Evolutionary conservation across 1,284 basidiomycete species (phyloP).

Genomic region (Naganishia cerealis): DNA sequence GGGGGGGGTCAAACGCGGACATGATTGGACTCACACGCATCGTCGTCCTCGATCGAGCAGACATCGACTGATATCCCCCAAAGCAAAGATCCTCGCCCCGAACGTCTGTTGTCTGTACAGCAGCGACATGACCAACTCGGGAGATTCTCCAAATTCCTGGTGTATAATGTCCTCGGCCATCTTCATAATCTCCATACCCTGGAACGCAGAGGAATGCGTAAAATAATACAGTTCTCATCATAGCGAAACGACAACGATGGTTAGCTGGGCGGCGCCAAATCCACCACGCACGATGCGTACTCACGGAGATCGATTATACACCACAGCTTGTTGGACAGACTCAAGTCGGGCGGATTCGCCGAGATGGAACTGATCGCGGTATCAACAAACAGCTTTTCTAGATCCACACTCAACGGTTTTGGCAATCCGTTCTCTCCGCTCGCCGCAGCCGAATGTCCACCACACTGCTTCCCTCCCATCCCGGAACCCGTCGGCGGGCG

Average conservation of each 20-base stretch:
- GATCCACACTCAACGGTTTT: conserved; percentile 17
- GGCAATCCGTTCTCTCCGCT: neutral
- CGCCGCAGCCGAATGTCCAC: neutral
- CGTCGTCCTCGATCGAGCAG: conserved; percentile 15
- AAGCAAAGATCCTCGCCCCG: conserved; percentile 20
- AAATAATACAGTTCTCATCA: conserved; percentile 24
- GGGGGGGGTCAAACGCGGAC: neutral
- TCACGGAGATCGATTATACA: conserved; percentile 28
- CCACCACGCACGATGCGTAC: neutral
- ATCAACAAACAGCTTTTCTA: conserved; percentile 21
- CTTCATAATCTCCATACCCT: conserved; percentile 28
- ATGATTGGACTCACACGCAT: conserved; percentile 15
- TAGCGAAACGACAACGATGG: neutral
- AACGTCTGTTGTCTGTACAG: conserved; percentile 28
- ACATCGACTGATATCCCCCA: conserved; percentile 24
- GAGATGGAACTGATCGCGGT: conserved; percentile 17
- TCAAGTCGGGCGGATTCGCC: conserved; percentile 16
- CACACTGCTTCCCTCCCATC: neutral
- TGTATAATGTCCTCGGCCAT: conserved; percentile 29
- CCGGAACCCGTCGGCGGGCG: neutral
- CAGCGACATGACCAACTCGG: conserved; percentile 25
- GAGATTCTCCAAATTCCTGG: conserved; percentile 23
- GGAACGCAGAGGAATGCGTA: conserved; percentile 17
- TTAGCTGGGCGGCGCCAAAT: neutral
- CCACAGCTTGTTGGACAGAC: conserved; percentile 25